Evolutionary conservation across 2,329 filamentous ascomycete species (phyloP).

Genomic region (Colletotrichum sp.): DNA sequence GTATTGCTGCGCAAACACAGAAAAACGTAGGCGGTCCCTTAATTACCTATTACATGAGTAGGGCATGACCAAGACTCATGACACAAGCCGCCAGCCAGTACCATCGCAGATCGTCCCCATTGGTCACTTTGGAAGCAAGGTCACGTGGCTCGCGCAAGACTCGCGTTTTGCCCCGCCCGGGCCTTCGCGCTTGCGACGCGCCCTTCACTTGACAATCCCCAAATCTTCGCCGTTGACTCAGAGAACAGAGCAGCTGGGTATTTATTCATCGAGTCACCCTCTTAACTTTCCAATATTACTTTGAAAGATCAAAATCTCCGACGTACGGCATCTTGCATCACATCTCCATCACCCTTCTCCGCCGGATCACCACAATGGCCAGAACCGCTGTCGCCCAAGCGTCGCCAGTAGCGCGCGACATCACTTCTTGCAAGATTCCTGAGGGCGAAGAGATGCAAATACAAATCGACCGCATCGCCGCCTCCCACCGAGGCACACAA

Average conservation of each 20-base stretch:
- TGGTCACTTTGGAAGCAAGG: neutral
- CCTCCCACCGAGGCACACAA: conserved; percentile 45
- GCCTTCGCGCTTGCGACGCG: conserved; percentile 9
- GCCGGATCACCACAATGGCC: neutral
- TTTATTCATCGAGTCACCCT: neutral
- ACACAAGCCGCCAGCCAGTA: neutral
- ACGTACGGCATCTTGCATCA: neutral
- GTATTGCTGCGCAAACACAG: neutral
- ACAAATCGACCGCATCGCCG: conserved; percentile 50
- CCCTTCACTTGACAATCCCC: conserved; percentile 17
- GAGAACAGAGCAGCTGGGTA: neutral
- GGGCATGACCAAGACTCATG: neutral
- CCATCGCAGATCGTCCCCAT: neutral
- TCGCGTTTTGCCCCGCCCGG: neutral
- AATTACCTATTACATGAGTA: neutral
- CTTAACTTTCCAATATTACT: accelerated
- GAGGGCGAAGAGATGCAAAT: conserved; percentile 34
- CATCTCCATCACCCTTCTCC: neutral
- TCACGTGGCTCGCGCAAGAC: conserved; percentile 6
- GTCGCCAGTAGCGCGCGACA: neutral
- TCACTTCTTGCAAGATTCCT: neutral
- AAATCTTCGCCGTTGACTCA: neutral
- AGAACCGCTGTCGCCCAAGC: neutral
- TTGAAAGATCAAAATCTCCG: neutral
- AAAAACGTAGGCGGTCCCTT: neutral